Evolutionary conservation across 2,329 filamentous ascomycete species (phyloP).

Genomic region (Colletotrichum incanum): DNA sequence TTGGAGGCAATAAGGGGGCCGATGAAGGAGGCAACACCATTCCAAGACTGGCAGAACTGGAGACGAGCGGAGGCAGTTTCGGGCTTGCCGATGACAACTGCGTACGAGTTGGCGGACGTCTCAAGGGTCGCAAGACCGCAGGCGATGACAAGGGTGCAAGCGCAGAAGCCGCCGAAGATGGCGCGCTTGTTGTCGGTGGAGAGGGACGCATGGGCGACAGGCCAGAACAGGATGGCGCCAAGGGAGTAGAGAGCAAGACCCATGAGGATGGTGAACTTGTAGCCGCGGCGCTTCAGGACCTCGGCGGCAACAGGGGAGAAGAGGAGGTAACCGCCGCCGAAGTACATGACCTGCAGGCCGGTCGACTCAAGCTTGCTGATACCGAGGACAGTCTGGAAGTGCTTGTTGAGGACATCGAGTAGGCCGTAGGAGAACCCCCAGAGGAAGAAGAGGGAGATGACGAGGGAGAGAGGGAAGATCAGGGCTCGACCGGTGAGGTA

Average conservation of each 20-base stretch:
- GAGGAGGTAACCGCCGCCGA: slow-evolving; percentile 57
- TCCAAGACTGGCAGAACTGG: slow-evolving; percentile 68
- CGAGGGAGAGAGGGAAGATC: slow-evolving; percentile 65
- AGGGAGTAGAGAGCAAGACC: slow-evolving; percentile 77
- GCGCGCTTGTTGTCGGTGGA: slow-evolving; percentile 49
- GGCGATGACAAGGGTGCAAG: slow-evolving; percentile 80
- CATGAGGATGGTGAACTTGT: slow-evolving; percentile 62
- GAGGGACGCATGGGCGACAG: slow-evolving; percentile 66
- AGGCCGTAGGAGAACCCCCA: slow-evolving; percentile 44
- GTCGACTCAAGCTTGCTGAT: slow-evolving; percentile 59
- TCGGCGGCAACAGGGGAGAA: slow-evolving; percentile 59
- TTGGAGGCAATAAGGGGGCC: slow-evolving; percentile 81
- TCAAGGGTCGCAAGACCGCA: slow-evolving; percentile 82
- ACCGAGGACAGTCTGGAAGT: slow-evolving; percentile 63
- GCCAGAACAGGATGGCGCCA: slow-evolving; percentile 69
- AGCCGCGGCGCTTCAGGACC: slow-evolving; percentile 59
- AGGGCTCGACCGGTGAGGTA: slow-evolving; percentile 57
- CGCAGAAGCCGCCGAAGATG: slow-evolving; percentile 82
- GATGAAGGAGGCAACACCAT: slow-evolving; percentile 69
- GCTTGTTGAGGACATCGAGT: slow-evolving; percentile 58
- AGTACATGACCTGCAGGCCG: slow-evolving; percentile 60
- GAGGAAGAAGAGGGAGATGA: slow-evolving; percentile 54
- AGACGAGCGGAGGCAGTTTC: slow-evolving; percentile 68
- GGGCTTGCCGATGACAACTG: slow-evolving; percentile 65
- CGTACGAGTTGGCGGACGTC: slow-evolving; percentile 82